These are phyloP conservation scores for Syncephalastrum sp. DNA, from an alignment of 371 early-diverging fungal species.

Conservation along the genomic window DNA sequence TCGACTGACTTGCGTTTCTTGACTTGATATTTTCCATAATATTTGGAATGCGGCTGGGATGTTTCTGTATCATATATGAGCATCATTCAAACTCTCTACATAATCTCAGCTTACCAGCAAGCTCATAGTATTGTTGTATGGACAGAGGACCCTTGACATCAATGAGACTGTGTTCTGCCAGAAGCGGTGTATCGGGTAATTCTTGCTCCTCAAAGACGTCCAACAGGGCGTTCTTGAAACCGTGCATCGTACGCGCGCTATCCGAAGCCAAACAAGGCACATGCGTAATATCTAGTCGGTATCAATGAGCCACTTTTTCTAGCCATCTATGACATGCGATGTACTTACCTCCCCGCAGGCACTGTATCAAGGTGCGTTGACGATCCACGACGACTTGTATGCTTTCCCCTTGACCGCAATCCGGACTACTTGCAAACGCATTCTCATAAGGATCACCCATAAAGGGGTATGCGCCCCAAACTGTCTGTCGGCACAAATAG, in stretches of 20 bases:
- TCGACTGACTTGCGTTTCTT: constrained; percentile 57
- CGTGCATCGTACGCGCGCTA: constrained; percentile 20
- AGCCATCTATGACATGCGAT: constrained; percentile 13
- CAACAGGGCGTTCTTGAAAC: constrained; percentile 43
- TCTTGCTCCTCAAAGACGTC: constrained; percentile 37
- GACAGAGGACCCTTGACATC: constrained; percentile 46
- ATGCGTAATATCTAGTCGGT: constrained; percentile 13
- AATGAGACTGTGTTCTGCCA: constrained; percentile 17
- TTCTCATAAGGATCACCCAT: constrained; percentile 41
- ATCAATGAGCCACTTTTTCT: background rate
- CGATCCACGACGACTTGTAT: constrained; percentile 48
- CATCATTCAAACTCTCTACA: background rate
- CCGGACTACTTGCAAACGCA: constrained; percentile 8
- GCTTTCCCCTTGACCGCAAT: constrained; percentile 50
- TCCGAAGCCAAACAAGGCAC: constrained; percentile 12
- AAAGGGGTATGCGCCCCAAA: constrained; percentile 57
- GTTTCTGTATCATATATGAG: constrained; percentile 28
- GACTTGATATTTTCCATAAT: constrained; percentile 60
- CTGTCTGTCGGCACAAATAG: constrained; percentile 47
- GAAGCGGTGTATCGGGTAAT: no score
- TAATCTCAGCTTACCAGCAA: constrained; percentile 27
- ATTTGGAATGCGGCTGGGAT: constrained; percentile 56
- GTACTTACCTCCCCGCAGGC: constrained; percentile 43
- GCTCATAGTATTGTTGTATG: constrained; percentile 47
- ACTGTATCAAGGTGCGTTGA: constrained; percentile 43